Percentiles rank a stretch among this genome's conserved stretches.
phyloP scores from a whole-genome alignment of 108 stramenopile species.

The Parmales sp. region DNA sequence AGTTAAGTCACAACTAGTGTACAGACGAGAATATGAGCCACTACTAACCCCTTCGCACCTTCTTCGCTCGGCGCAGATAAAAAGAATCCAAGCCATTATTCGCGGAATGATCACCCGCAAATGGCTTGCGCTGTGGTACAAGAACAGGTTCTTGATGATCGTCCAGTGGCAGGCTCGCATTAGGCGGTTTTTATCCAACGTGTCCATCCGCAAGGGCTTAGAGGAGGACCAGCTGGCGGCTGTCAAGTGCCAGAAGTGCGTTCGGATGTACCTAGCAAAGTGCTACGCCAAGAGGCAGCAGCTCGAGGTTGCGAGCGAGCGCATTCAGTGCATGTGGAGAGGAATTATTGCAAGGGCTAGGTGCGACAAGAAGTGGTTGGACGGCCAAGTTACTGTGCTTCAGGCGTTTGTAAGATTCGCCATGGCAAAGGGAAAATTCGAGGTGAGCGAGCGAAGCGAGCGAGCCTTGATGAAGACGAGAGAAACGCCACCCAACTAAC shows the following conservation, averaged over 20 bases:
- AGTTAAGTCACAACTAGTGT: too few relatives aligned
- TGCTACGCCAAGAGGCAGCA: background rate
- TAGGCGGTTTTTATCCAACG: background rate
- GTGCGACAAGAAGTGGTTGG: constrained; percentile 14
- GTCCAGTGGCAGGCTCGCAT: constrained; percentile 13
- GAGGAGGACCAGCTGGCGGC: constrained; percentile 20
- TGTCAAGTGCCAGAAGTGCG: constrained; percentile 21
- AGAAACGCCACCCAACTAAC: too few relatives aligned
- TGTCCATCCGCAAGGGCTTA: too few relatives aligned
- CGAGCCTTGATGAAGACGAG: too few relatives aligned
- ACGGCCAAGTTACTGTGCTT: background rate
- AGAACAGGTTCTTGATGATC: background rate
- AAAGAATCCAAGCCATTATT: background rate
- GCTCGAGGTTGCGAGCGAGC: background rate
- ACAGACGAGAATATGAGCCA: too few relatives aligned
- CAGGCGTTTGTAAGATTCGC: background rate
- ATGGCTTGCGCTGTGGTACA: constrained; percentile 1
- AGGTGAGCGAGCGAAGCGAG: background rate
- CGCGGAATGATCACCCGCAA: constrained; percentile 9
- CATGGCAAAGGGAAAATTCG: background rate
- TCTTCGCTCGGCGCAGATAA: too few relatives aligned
- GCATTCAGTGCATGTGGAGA: constrained; percentile 23
- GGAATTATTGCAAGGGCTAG: constrained; percentile 6
- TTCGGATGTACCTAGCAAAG: constrained; percentile 18
- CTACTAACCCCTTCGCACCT: too few relatives aligned